phyloP scores from a whole-genome alignment of 306 rosid species.

The Pterocarpus macrocarpus region DNA sequence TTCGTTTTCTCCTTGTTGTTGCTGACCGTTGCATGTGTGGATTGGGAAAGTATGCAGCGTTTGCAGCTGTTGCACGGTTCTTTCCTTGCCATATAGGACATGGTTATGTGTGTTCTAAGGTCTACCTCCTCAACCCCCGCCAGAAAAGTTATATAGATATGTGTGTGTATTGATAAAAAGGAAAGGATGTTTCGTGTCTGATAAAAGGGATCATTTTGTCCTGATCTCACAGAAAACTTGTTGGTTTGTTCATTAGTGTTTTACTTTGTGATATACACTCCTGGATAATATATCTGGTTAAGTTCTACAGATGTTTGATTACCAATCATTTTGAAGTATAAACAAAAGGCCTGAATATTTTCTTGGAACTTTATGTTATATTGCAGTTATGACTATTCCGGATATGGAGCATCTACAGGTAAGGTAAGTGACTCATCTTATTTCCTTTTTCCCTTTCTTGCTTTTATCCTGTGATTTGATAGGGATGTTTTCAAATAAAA shows the following conservation, averaged over 20 bases:
- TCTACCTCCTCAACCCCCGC: too few relatives aligned
- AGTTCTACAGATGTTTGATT: background rate
- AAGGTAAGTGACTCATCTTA: slow-evolving; percentile 68
- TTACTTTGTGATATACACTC: slow-evolving; percentile 7
- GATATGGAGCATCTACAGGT: slow-evolving; percentile 94
- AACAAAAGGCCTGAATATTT: slow-evolving; percentile 13
- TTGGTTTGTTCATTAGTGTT: slow-evolving; percentile 23
- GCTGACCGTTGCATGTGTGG: too few relatives aligned
- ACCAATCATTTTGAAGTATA: background rate
- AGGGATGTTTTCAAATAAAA: background rate
- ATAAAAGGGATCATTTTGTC: background rate
- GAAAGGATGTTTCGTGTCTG: background rate
- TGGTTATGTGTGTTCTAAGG: too few relatives aligned
- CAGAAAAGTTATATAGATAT: too few relatives aligned
- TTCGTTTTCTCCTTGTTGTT: too few relatives aligned
- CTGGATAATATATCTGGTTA: slow-evolving; percentile 14
- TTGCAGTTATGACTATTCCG: slow-evolving; percentile 97
- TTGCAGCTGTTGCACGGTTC: too few relatives aligned
- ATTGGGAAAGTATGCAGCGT: background rate
- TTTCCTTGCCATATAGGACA: too few relatives aligned
- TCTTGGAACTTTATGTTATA: slow-evolving; percentile 43
- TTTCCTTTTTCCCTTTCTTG: background rate
- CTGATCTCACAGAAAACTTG: slow-evolving; percentile 9
- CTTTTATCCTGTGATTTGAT: background rate
- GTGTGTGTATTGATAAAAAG: background rate